A percentile compares a stretch with the other conserved stretches of the same genome.
Evolutionary conservation across 495 filamentous ascomycete genomes (phyloP).

Genomic region (Xylaria flabelliformis): DNA sequence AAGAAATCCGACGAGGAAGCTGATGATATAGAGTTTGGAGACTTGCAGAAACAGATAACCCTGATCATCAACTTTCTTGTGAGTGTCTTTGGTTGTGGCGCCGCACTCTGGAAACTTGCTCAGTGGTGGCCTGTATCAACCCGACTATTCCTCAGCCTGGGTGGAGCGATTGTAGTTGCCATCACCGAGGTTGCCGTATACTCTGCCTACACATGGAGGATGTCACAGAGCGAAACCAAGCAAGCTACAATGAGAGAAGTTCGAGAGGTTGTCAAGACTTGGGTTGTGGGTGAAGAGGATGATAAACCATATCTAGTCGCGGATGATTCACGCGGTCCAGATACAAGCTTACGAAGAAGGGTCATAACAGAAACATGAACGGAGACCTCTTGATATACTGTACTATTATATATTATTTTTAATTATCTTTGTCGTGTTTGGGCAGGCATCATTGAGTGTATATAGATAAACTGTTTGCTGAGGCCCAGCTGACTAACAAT

Average conservation of each 20-base stretch:
- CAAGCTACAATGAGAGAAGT: conserved; percentile 70
- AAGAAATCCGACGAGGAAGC: conserved; percentile 52
- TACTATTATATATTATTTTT: background rate
- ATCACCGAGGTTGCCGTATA: conserved; percentile 90
- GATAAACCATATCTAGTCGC: conserved; percentile 39
- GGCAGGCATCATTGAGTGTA: no score
- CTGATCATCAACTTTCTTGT: conserved; percentile 77
- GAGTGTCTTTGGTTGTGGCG: conserved; percentile 72
- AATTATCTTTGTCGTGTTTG: background rate
- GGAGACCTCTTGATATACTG: background rate
- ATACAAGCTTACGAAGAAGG: conserved; percentile 15
- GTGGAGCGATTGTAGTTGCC: conserved; percentile 72
- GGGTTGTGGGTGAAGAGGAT: conserved; percentile 66
- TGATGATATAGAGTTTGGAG: conserved; percentile 66
- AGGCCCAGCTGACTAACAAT: background rate
- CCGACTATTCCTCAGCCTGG: conserved; percentile 72
- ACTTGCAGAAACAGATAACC: conserved; percentile 76
- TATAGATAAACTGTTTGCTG: no score
- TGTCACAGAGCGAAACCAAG: conserved; percentile 71
- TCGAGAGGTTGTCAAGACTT: conserved; percentile 72
- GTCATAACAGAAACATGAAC: conserved; percentile 14
- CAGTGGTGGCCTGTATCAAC: conserved; percentile 72
- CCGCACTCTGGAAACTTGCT: conserved; percentile 75
- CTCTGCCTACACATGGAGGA: conserved; percentile 79
- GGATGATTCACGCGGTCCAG: conserved; percentile 12